These are phyloP conservation scores for Thalassiosira oceanica DNA, from an alignment of 352 stramenopile species.

Conservation along the genomic window DNA sequence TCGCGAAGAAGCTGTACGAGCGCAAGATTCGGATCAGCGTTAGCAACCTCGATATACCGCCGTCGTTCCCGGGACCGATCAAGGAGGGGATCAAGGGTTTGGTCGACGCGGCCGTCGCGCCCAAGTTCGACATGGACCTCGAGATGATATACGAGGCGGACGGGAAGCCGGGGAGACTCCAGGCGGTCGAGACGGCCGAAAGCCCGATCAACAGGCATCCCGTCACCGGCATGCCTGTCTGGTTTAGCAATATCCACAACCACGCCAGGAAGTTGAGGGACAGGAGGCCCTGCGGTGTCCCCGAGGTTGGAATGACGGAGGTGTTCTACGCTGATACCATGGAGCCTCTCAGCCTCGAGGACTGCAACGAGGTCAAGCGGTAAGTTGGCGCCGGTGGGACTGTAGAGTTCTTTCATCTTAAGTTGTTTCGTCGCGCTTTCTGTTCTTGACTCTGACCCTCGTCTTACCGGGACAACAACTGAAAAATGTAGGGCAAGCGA, in stretches of 20 bases:
- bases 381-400: slow-evolving; percentile 52
- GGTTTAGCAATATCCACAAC: slow-evolving; percentile 84
- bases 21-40: slow-evolving; percentile 79
- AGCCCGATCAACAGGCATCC: slow-evolving; percentile 81
- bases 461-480: slow-evolving; percentile 78
- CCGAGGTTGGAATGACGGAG: slow-evolving; percentile 84
- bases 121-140: slow-evolving; percentile 83
- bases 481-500: slow-evolving; percentile 67
- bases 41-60: slow-evolving; percentile 78
- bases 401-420: not conserved
- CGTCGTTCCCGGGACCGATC: slow-evolving; percentile 49
- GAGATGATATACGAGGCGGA: slow-evolving; percentile 83
- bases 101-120: slow-evolving; percentile 72
- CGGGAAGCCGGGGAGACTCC: slow-evolving; percentile 74
- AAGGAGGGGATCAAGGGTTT: slow-evolving; percentile 73
- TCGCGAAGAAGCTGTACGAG: slow-evolving; percentile 78
- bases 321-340: slow-evolving; percentile 83
- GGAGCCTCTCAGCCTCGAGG: slow-evolving; percentile 69
- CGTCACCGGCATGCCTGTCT: slow-evolving; percentile 78
- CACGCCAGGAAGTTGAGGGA: slow-evolving; percentile 80
- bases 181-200: slow-evolving; percentile 74
- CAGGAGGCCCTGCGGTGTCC: slow-evolving; percentile 76
- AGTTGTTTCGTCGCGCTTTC: not conserved
- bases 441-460: slow-evolving; percentile 48
- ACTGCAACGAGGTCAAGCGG: slow-evolving; percentile 80